Evolutionary conservation across 192 early-diverging fungal species (phyloP).

Genomic region (Podila verticillata): DNA sequence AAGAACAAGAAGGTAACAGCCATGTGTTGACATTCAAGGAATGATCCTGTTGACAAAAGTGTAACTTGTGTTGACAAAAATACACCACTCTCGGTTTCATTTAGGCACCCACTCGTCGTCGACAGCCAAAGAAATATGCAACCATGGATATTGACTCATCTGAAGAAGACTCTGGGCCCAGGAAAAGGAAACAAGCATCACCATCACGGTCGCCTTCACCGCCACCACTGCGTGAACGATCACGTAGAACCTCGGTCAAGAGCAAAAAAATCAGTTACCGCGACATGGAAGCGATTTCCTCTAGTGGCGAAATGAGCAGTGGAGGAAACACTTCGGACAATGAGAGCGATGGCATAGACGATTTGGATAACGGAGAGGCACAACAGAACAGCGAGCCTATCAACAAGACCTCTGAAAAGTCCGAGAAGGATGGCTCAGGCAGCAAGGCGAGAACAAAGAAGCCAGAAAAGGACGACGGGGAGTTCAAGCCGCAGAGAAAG

Average conservation of each 20-base stretch:
- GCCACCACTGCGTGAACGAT: not conserved
- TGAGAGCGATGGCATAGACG: not conserved
- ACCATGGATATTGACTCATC: not conserved
- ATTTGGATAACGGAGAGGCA: not conserved
- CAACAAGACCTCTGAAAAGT: not conserved
- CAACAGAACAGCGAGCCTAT: not conserved
- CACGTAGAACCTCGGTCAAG: not conserved
- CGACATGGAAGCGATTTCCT: not conserved
- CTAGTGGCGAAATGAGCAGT: not conserved
- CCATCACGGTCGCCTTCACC: not conserved
- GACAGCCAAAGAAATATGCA: not conserved
- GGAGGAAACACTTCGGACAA: not conserved
- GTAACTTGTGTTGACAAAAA: no score
- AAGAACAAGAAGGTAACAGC: constrained; percentile 9
- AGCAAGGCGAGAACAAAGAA: no score
- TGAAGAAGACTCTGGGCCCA: not conserved
- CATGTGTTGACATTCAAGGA: not conserved
- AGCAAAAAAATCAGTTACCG: not conserved
- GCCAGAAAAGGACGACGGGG: no score
- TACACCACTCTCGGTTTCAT: not conserved
- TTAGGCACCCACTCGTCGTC: not conserved
- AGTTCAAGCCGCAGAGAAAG: no score
- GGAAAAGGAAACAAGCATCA: constrained; percentile 1
- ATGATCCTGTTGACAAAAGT: no score
- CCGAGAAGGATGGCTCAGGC: not conserved